These are phyloP conservation scores for Cyclotella atomus DNA, from an alignment of 108 stramenopile species.

Conservation along the genomic window DNA sequence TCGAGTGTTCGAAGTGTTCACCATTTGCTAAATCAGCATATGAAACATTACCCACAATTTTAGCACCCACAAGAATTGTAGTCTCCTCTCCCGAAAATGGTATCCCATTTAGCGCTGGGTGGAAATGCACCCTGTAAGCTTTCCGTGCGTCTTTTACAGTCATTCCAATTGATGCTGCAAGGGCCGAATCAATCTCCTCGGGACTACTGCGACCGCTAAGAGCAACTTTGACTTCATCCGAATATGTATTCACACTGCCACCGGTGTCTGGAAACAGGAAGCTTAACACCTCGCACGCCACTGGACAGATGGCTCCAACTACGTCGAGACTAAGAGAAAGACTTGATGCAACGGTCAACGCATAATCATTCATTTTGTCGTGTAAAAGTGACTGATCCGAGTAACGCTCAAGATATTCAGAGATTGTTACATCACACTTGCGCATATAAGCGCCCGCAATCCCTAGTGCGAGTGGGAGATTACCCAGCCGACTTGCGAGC, in stretches of 20 bases:
- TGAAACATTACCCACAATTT: too few relatives aligned
- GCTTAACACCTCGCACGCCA: conserved; percentile 46
- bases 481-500: conserved; percentile 50
- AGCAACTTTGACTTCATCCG: too few relatives aligned
- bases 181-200: too few relatives aligned
- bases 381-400: conserved; percentile 46
- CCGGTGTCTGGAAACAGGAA: conserved; percentile 67
- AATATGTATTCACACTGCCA: conserved; percentile 58
- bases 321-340: conserved; percentile 61
- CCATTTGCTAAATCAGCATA: too few relatives aligned
- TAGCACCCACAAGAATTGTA: too few relatives aligned
- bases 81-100: too few relatives aligned
- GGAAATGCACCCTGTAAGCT: too few relatives aligned
- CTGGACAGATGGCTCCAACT: conserved; percentile 52
- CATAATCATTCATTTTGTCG: conserved; percentile 53
- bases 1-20: too few relatives aligned
- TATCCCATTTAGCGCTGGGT: too few relatives aligned
- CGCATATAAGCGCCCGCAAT: conserved; percentile 77
- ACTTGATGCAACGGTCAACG: conserved; percentile 56
- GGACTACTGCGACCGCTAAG: too few relatives aligned
- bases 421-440: conserved; percentile 65
- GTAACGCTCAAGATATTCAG: conserved; percentile 69
- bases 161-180: too few relatives aligned
- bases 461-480: conserved; percentile 66
- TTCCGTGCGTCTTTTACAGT: too few relatives aligned